A percentile compares a stretch with the other conserved stretches of the same genome.
Conservation (phyloP, 768 basidiomycete species). For the Russula griseocarnosa region DNA sequence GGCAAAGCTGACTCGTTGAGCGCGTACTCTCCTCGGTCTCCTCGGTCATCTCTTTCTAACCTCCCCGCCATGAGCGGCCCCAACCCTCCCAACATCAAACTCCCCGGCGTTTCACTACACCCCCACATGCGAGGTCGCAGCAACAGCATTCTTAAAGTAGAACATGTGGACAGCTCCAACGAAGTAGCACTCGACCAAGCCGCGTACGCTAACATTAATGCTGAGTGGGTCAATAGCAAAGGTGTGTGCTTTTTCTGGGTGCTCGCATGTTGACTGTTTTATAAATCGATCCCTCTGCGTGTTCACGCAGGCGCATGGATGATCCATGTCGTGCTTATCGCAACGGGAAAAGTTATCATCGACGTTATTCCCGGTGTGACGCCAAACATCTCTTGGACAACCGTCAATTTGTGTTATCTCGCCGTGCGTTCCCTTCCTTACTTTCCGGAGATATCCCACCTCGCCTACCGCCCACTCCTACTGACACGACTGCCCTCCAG, state of each 20-base stretch:
- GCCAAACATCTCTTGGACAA: constrained; percentile 92
- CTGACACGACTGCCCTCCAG: constrained; percentile 2
- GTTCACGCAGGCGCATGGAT: constrained; percentile 81
- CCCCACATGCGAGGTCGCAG: constrained; percentile 48
- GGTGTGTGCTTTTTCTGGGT: constrained; percentile 42
- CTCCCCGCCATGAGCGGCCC: constrained; percentile 9
- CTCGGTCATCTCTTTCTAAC: too few relatives aligned
- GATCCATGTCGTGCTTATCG: constrained; percentile 92
- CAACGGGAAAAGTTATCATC: constrained; percentile 84
- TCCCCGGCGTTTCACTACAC: constrained; percentile 20
- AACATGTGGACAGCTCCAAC: constrained; percentile 67
- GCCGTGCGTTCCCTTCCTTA: constrained; percentile 53
- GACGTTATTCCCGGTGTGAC: constrained; percentile 94
- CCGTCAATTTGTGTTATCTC: constrained; percentile 87
- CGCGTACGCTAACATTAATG: constrained; percentile 80
- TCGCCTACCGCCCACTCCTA: too few relatives aligned
- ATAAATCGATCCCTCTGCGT: neutral
- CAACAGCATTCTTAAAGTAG: constrained; percentile 78
- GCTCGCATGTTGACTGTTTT: neutral
- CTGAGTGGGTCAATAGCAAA: constrained; percentile 92
- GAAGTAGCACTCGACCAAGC: constrained; percentile 78
- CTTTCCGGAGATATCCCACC: neutral
- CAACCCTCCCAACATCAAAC: constrained; percentile 20
- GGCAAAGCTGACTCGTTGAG: too few relatives aligned
- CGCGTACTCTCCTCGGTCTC: too few relatives aligned